phyloP scores from a whole-genome alignment of 2,329 filamentous ascomycete species.

The Fusarium pseudonygamai region DNA sequence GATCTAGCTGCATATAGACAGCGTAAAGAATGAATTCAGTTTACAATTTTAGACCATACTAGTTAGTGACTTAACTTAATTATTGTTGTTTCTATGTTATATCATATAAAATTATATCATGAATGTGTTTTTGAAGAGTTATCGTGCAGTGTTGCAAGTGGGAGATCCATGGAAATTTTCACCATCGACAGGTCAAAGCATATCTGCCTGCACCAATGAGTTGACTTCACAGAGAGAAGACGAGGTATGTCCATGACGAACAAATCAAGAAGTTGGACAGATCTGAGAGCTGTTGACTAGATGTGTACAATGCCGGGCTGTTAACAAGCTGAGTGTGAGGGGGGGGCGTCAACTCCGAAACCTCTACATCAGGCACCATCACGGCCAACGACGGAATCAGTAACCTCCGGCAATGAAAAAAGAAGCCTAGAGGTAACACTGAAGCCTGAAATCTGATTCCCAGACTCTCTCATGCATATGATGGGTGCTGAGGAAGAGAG shows the following conservation, averaged over 20 bases:
- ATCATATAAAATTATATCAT: not conserved
- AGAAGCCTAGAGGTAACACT: not conserved
- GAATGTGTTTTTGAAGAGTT: not conserved
- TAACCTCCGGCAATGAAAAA: not conserved
- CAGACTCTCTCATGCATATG: not conserved
- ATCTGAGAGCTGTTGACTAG: not conserved
- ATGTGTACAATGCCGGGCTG: not conserved
- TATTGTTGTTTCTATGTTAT: accelerated
- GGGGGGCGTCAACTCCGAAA: not conserved
- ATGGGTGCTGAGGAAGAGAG: not conserved
- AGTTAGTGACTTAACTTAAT: not conserved
- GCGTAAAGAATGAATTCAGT: not conserved
- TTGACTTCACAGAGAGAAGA: not conserved
- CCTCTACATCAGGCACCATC: not conserved
- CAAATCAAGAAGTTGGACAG: not conserved
- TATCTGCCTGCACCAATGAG: not conserved
- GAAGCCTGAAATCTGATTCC: not conserved
- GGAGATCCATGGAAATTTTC: not conserved
- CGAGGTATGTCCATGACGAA: too few relatives aligned
- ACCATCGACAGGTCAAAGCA: not conserved
- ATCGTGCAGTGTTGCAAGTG: not conserved
- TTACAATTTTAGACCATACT: not conserved
- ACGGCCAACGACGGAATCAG: not conserved
- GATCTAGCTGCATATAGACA: not conserved
- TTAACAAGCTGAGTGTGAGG: not conserved